Evolutionary conservation across 208 protist species (phyloP).

Genomic region (Phytomonas francai): DNA sequence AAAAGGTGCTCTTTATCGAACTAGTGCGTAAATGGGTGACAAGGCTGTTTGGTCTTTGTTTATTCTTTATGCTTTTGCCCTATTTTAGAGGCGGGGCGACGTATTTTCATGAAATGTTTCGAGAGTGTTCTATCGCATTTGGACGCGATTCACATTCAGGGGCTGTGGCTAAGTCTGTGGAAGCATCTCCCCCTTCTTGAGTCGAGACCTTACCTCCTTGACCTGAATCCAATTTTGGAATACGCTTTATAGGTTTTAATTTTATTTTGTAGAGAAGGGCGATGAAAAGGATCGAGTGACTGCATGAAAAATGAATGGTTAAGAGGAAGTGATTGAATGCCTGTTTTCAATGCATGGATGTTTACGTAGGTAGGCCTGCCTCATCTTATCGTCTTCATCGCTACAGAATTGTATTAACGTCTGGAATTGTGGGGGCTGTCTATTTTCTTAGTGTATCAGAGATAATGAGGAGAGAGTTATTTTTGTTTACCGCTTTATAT

Average conservation of each 20-base stretch:
- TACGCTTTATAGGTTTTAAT: background rate
- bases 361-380: background rate
- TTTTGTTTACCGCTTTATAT: background rate
- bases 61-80: background rate
- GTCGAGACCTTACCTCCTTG: background rate
- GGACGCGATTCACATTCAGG: background rate
- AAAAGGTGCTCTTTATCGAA: background rate
- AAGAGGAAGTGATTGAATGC: background rate
- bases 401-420: background rate
- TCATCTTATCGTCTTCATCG: background rate
- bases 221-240: background rate
- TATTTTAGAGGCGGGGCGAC: background rate
- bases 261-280: conserved; percentile 37
- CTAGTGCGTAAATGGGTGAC: background rate
- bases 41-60: background rate
- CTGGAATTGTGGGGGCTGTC: background rate
- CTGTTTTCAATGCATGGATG: background rate
- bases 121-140: conserved; percentile 10
- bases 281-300: background rate
- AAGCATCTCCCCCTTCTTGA: background rate
- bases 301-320: background rate
- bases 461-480: background rate
- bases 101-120: background rate
- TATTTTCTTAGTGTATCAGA: background rate
- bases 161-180: background rate